Conservation (phyloP, 352 stramenopile species). For the Phytopythium ostracodes region DNA sequence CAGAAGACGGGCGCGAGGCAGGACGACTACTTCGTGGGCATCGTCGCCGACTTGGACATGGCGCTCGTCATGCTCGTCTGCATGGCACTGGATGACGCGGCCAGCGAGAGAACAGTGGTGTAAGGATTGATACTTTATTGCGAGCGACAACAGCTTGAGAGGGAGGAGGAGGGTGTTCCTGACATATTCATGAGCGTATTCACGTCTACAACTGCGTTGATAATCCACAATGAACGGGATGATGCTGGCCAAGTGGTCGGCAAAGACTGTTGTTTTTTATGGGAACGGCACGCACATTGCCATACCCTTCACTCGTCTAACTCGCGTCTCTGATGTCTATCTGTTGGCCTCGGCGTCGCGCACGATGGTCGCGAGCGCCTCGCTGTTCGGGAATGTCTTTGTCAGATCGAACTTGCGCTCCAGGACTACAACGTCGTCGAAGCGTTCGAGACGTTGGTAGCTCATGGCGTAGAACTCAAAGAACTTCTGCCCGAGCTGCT, state of each 20-base stretch:
- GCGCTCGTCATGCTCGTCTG: conserved; percentile 40
- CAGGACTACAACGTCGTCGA: conserved; percentile 23
- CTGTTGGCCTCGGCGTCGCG: conserved; percentile 19
- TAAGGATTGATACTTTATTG: conserved; percentile 12
- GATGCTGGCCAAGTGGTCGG: too few species aligned
- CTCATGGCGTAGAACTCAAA: conserved; percentile 38
- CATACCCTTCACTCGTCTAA: too few species aligned
- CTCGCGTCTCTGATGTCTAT: conserved; percentile 9
- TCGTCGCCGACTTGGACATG: conserved; percentile 34
- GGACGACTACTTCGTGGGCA: conserved; percentile 30
- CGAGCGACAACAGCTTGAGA: too few species aligned
- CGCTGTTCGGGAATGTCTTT: conserved; percentile 28
- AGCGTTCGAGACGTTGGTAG: conserved; percentile 27
- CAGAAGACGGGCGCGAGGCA: conserved; percentile 6
- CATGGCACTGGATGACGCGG: conserved; percentile 31
- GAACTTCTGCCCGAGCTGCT: conserved; percentile 26
- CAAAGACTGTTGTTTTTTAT: background rate
- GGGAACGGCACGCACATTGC: background rate
- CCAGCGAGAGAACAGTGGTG: conserved; percentile 12
- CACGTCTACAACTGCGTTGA: too few species aligned
- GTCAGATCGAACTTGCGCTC: conserved; percentile 18
- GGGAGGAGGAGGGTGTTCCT: too few species aligned
- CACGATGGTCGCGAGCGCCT: conserved; percentile 28
- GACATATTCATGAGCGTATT: background rate
- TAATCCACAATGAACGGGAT: too few species aligned